phyloP scores from a whole-genome alignment of 2,329 filamentous ascomycete genomes.

The Aspergillus floridensis region DNA sequence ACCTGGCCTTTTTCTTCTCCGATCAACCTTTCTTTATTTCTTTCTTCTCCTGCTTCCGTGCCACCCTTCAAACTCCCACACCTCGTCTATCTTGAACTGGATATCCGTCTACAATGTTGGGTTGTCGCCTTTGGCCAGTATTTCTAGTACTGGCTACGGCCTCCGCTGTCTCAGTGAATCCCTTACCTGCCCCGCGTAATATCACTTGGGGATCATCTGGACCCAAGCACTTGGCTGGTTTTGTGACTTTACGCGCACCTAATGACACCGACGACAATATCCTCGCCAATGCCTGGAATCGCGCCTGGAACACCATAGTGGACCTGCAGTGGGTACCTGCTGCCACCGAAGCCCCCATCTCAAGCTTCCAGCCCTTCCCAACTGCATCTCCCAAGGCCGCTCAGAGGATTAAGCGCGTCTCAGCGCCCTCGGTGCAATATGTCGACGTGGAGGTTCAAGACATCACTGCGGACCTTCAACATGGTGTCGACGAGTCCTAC shows the following conservation, averaged over 20 bases:
- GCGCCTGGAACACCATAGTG: constrained; percentile 49
- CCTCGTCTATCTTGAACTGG: neutral
- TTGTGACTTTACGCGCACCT: constrained; percentile 40
- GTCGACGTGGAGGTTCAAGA: constrained; percentile 50
- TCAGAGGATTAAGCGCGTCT: constrained; percentile 31
- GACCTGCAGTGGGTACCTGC: constrained; percentile 55
- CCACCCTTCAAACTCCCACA: neutral
- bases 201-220: constrained; percentile 55
- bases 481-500: constrained; percentile 59
- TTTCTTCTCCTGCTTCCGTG: constrained; percentile 1
- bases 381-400: constrained; percentile 30
- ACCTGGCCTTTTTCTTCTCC: neutral
- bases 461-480: constrained; percentile 49
- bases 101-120: constrained; percentile 23
- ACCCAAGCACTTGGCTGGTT: constrained; percentile 43
- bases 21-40: neutral
- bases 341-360: constrained; percentile 53
- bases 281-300: constrained; percentile 50
- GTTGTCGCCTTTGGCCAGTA: constrained; percentile 25
- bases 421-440: constrained; percentile 33
- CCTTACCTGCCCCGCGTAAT: constrained; percentile 53
- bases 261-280: constrained; percentile 31
- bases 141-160: constrained; percentile 37
- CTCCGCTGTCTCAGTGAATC: constrained; percentile 52
- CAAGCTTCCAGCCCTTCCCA: constrained; percentile 52